Evolutionary conservation across 2,329 filamentous ascomycete species (phyloP).

Genomic region (Penicillium sp.): DNA sequence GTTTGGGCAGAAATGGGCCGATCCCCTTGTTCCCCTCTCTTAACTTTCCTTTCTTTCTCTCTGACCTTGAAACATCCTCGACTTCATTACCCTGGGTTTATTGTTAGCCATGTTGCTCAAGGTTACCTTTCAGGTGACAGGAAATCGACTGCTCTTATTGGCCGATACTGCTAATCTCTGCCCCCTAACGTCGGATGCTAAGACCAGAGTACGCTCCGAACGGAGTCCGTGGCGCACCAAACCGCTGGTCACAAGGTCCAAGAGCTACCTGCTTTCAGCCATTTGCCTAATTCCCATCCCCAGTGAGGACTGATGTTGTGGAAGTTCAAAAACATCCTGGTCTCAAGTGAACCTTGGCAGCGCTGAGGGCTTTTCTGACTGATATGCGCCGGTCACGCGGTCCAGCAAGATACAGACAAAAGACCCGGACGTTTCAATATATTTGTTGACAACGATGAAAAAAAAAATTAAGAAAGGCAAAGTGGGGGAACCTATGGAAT

Average conservation of each 20-base stretch:
- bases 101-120: not conserved
- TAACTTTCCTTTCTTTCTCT: not conserved
- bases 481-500: not conserved
- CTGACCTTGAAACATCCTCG: not conserved
- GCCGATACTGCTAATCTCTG: not conserved
- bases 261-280: not conserved
- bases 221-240: not conserved
- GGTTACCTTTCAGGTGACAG: not conserved
- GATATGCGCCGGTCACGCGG: not conserved
- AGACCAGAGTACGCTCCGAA: not conserved
- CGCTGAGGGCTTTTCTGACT: not conserved
- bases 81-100: not conserved
- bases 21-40: not conserved
- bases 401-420: not conserved
- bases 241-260: not conserved
- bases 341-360: not conserved
- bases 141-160: not conserved
- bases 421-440: not conserved
- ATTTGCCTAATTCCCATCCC: not conserved
- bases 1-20: conserved; percentile 6
- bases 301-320: not conserved
- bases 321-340: not conserved
- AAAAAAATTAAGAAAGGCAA: no score
- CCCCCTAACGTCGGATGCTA: not conserved
- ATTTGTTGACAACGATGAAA: no score